Evolutionary conservation across 1,139 yeast species (phyloP).

Genomic region (Wickerhamomyces sp.): DNA sequence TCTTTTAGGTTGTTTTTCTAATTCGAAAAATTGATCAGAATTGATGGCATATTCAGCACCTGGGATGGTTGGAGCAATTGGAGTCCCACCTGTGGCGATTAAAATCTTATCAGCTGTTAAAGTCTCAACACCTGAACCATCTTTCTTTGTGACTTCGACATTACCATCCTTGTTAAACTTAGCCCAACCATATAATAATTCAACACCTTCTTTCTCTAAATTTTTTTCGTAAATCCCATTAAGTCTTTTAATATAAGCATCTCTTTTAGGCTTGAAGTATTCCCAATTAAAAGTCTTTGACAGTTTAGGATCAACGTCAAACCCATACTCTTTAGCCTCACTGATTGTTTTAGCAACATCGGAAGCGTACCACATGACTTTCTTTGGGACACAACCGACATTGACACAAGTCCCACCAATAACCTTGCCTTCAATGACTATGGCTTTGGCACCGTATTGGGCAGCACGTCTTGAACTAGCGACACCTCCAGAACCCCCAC

Average conservation of each 20-base stretch:
- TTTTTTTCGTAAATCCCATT: slow-evolving; percentile 93
- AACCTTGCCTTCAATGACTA: slow-evolving; percentile 71
- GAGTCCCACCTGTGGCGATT: slow-evolving; percentile 92
- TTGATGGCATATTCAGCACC: slow-evolving; percentile 84
- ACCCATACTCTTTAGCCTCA: slow-evolving; percentile 80
- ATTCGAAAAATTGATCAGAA: slow-evolving; percentile 87
- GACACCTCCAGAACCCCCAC: slow-evolving; percentile 99
- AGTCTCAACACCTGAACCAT: slow-evolving; percentile 45
- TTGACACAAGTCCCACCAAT: slow-evolving; percentile 99
- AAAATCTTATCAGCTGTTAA: slow-evolving; percentile 79
- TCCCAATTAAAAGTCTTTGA: slow-evolving; percentile 75
- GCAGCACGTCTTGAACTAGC: slow-evolving; percentile 98
- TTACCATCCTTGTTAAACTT: slow-evolving; percentile 64
- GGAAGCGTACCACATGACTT: slow-evolving; percentile 97
- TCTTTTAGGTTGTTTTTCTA: slow-evolving; percentile 76
- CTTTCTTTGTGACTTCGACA: slow-evolving; percentile 68
- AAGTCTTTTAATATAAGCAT: slow-evolving; percentile 79
- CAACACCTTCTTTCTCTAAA: slow-evolving; percentile 83
- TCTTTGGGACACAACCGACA: slow-evolving; percentile 98
- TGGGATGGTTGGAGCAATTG: slow-evolving; percentile 66
- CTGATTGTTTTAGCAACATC: slow-evolving; percentile 73
- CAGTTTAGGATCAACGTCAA: slow-evolving; percentile 49
- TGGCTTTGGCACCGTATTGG: slow-evolving; percentile 81
- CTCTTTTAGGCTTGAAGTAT: slow-evolving; percentile 76
- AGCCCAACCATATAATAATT: slow-evolving; percentile 85